Evolutionary conservation across 2,329 filamentous ascomycete genomes (phyloP), one percentile per base, ranked within the genome.

Genomic region (Exophiala aquamarina): DNA sequence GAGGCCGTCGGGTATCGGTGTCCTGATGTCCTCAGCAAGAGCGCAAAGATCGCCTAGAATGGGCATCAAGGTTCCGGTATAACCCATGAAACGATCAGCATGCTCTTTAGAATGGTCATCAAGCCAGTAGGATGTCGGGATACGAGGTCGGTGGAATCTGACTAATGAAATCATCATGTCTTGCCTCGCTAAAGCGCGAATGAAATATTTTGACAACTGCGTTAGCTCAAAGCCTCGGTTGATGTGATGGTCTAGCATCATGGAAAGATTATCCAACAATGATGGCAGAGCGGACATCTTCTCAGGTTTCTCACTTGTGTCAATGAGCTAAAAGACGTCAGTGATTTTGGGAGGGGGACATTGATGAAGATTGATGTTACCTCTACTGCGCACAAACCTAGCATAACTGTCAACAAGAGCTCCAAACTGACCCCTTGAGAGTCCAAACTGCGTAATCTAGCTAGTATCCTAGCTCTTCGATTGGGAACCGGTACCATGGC

Each of bases 21-120:
- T 20, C 38, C 54, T 48, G n/a, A 64, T 44, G n/a, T 62, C 61
- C 34, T 60, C 61, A 9, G 63, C 63, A 13, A 66, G 44, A 19
- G 42, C 46, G 43, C 60, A 55, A 14, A 66, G 54, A 23, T 64
- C 61, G 18, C 55, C 49, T 1, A 65, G 50, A 3, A 66, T 48
- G 4, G 61, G 62, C 61, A 65, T 63, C 15, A 66, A 43, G 9
- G 62, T 60, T 2, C 48, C 34, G 1, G 61, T 65, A 31, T 61
- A 64, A 2, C 63, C 63, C 47, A 66, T 63, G 36, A 66, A 58
- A 7, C 63, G 61, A 42, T 65, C 63, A 7, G 61, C 58, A 4
- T 57, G 49, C 13, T 32, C 36, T 21, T 20, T 14, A 20, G 41
- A 46, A 32, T 58, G 47, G 7, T 59, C 57, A 15, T 63, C 57